phyloP scores from a whole-genome alignment of 768 basidiomycete species.

The Hygrocybe punicea region DNA sequence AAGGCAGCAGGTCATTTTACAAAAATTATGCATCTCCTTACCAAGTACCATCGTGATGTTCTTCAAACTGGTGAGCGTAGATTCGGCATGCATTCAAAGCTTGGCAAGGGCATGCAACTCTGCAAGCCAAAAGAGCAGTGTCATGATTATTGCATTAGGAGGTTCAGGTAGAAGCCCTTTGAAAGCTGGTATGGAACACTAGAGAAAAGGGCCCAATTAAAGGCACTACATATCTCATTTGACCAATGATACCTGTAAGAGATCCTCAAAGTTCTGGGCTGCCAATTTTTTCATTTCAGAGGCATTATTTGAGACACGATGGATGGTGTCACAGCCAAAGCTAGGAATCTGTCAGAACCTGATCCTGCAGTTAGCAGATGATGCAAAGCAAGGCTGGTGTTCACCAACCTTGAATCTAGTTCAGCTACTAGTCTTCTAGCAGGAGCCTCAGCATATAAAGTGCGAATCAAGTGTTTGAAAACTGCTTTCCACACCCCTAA shows the following conservation, averaged over 20 bases:
- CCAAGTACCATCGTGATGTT: conserved; percentile 29
- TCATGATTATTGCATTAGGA: conserved; percentile 25
- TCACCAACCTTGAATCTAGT: conserved; percentile 18
- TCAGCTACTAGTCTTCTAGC: conserved; percentile 10
- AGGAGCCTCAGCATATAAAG: conserved; percentile 3
- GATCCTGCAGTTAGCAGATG: background rate
- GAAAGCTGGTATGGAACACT: conserved; percentile 35
- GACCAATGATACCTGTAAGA: conserved; percentile 35
- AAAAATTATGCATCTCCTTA: conserved; percentile 22
- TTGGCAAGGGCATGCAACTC: conserved; percentile 39
- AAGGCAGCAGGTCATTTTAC: conserved; percentile 16
- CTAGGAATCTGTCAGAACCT: conserved; percentile 28
- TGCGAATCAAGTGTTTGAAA: conserved; percentile 2
- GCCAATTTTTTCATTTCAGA: conserved; percentile 36
- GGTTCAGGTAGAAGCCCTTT: conserved; percentile 35
- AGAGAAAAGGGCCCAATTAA: too few relatives aligned
- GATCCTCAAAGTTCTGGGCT: conserved; percentile 41
- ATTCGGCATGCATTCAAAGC: conserved; percentile 35
- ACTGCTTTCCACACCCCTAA: background rate
- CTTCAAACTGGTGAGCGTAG: conserved; percentile 27
- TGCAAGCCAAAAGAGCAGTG: conserved; percentile 29
- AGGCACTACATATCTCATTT: background rate
- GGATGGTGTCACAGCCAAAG: conserved; percentile 34
- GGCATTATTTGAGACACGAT: conserved; percentile 32
- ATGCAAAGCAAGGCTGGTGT: background rate